Evolutionary conservation across 164 flowering plant species (phyloP), one percentile per base, ranked within the genome.

Genomic region (Macadamia integrifolia): DNA sequence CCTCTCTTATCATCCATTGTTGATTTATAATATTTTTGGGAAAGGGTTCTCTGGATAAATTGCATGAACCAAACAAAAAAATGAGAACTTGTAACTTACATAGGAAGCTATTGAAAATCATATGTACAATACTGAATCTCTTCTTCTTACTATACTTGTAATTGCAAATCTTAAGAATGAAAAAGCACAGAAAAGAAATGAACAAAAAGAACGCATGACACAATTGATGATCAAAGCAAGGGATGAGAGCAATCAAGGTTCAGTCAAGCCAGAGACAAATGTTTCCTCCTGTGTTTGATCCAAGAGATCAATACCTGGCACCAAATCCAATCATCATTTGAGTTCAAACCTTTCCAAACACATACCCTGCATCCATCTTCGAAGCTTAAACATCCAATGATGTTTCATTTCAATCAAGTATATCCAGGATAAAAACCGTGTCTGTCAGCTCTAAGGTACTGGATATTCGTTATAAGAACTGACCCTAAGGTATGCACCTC

Each of bases 81-180:
- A n/a, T n/a, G n/a, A n/a, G n/a, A n/a, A n/a, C n/a, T n/a, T n/a
- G n/a, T n/a, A n/a, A 35, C 40, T 35, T 35, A 35, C 3, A 35
- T 35, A 35, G 40, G 5, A 2, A 35, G 40, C 3, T 35, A 35
- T 35, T 2, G 40, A 35, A 35, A 17, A 18, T 56, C 50, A 11
- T 46, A 46, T 46, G 9, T 46, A 40, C 32, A 53, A 61, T 32
- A 69, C 55, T 23, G 23, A 62, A 46, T 46, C 40, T 46, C 52
- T 56, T 69, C 35, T 55, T 15, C 10, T 55, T 62, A 42, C 60
- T 5, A 69, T 40, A 69, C 62, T 6, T 63, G 5, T 35, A 35
- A 35, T 35, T 35, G 40, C 5, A 35, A 2, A 35, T 35, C 40
- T 35, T 5, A 5, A 35, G 5, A 35, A 2, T 2, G 5, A 35